phyloP scores from a whole-genome alignment of 345 rosid genomes.

The Citrus inodora region DNA sequence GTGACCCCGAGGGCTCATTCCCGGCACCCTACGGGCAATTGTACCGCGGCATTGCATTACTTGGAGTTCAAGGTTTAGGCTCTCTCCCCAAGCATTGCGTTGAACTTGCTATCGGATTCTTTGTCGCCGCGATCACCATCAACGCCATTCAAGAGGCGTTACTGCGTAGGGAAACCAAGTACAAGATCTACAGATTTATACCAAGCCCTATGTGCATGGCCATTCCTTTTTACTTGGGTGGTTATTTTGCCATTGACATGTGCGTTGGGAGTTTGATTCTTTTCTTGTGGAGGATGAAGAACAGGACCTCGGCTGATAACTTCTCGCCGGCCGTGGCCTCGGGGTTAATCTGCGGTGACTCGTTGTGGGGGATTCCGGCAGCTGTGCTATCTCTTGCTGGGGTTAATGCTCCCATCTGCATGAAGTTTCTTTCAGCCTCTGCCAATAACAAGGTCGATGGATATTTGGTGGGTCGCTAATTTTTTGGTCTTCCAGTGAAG shows the following conservation, averaged over 20 bases:
- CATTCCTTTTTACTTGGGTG: conserved; percentile 87
- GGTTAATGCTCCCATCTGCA: conserved; percentile 75
- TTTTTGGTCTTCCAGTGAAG: too few species aligned
- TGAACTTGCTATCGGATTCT: conserved; percentile 47
- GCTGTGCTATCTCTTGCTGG: conserved; percentile 74
- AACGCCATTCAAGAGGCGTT: conserved; percentile 39
- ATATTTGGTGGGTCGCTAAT: conserved; percentile 19
- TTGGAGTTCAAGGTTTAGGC: conserved; percentile 63
- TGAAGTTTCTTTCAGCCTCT: conserved; percentile 74
- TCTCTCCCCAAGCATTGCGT: conserved; percentile 78
- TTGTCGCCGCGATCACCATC: conserved; percentile 38
- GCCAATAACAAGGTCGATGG: conserved; percentile 51
- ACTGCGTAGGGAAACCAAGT: conserved; percentile 29
- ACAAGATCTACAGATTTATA: conserved; percentile 40
- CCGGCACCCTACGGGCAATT: conserved; percentile 76
- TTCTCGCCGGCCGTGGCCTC: conserved; percentile 73
- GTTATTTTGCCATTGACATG: conserved; percentile 86
- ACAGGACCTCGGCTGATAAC: conserved; percentile 56
- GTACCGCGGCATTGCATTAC: conserved; percentile 77
- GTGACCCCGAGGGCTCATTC: conserved; percentile 55
- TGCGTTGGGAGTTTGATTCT: conserved; percentile 80
- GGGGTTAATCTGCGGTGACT: conserved; percentile 86
- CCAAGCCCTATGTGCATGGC: conserved; percentile 98
- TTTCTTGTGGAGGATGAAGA: conserved; percentile 54
- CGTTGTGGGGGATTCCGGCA: conserved; percentile 82